These are phyloP conservation scores for Colletotrichum caudatum DNA, from an alignment of 2,329 filamentous ascomycete genomes.

Conservation along the genomic window DNA sequence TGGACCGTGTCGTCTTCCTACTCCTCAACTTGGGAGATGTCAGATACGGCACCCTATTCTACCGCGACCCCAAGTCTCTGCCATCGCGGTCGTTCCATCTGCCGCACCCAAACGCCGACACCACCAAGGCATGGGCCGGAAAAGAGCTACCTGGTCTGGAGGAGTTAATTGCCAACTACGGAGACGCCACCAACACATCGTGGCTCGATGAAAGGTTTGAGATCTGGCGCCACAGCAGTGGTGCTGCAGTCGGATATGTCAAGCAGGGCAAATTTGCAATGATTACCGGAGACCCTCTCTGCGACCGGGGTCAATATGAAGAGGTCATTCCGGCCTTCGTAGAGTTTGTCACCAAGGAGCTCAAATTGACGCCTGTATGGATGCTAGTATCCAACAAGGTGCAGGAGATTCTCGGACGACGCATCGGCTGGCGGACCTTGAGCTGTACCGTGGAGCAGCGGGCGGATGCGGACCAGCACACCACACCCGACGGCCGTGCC, in stretches of 20 bases:
- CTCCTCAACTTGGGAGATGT: conserved; percentile 90
- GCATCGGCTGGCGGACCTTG: conserved; percentile 88
- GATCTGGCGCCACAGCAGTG: conserved; percentile 87
- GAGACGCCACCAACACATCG: conserved; percentile 92
- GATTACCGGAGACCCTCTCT: conserved; percentile 88
- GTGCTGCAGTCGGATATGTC: conserved; percentile 88
- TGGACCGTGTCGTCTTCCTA: conserved; percentile 90
- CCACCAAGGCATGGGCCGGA: conserved; percentile 56
- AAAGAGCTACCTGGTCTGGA: conserved; percentile 77
- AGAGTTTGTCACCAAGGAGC: conserved; percentile 77
- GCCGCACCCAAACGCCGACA: conserved; percentile 90
- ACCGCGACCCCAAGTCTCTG: conserved; percentile 88
- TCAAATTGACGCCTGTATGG: conserved; percentile 84
- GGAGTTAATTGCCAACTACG: conserved; percentile 94
- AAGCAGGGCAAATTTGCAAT: conserved; percentile 82
- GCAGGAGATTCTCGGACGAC: conserved; percentile 82
- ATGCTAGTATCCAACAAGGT: conserved; percentile 84
- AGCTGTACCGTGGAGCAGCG: conserved; percentile 92
- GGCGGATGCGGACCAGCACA: conserved; percentile 79
- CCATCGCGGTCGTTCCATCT: conserved; percentile 74
- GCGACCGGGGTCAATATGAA: conserved; percentile 80
- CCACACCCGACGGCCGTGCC: conserved; percentile 79
- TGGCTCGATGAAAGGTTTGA: conserved; percentile 92
- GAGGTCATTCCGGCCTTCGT: conserved; percentile 81
- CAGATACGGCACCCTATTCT: conserved; percentile 87